Percentiles rank a stretch among this genome's conserved stretches.
Conservation (phyloP, 768 basidiomycete genomes). For the Hortiboletus flavorubellus region DNA sequence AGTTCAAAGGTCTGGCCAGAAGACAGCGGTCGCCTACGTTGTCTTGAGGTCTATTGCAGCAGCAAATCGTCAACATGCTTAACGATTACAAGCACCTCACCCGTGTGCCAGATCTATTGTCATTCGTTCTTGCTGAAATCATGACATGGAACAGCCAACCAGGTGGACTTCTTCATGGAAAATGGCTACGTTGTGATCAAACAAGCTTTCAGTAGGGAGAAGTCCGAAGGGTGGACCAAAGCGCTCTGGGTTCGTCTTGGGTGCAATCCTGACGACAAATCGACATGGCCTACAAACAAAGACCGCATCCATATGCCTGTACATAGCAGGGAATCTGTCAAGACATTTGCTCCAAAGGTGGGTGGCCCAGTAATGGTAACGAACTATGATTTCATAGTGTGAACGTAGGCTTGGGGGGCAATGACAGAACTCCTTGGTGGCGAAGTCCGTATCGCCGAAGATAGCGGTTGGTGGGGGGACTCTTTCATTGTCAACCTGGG, state of each 20-base stretch:
- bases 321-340: conserved; percentile 39
- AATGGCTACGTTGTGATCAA: conserved; percentile 55
- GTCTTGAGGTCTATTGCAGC: neutral
- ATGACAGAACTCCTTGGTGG: conserved; percentile 6
- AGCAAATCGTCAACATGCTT: neutral
- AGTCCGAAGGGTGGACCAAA: conserved; percentile 44
- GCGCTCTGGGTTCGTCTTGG: conserved; percentile 54
- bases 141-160: conserved; percentile 18
- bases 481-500: conserved; percentile 11
- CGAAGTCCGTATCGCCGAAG: conserved; percentile 1
- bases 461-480: conserved; percentile 2
- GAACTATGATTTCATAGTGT: neutral
- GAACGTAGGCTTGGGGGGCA: neutral
- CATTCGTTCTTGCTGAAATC: neutral
- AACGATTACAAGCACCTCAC: neutral
- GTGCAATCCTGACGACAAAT: conserved; percentile 50
- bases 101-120: neutral
- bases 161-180: conserved; percentile 55
- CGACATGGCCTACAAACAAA: conserved; percentile 44
- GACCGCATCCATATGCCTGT: conserved; percentile 58
- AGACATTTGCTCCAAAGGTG: conserved; percentile 53
- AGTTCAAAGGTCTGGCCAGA: neutral
- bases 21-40: neutral
- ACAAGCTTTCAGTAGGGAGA: conserved; percentile 50
- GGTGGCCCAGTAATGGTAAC: neutral